Conservation (phyloP, 257 asterid genomes). For the Verbena officinalis region DNA sequence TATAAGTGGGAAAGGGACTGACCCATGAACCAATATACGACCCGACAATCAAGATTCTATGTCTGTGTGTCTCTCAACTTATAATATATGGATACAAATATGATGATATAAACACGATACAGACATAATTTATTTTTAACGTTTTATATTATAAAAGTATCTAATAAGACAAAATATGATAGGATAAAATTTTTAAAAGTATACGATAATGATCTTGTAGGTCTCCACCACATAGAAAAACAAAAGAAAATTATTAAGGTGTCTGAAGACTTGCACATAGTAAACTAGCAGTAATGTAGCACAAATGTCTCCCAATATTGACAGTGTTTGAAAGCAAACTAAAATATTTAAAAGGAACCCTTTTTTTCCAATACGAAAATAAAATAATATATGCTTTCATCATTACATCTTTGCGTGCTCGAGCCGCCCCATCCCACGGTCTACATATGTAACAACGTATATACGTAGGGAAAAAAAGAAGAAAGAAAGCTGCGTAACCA, state of each 20-base stretch:
- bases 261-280: background rate
- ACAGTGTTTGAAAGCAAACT: constrained; percentile 31
- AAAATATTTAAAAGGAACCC: constrained; percentile 1
- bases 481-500: too few relatives aligned
- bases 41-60: constrained; percentile 3
- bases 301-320: constrained; percentile 38
- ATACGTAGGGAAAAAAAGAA: too few relatives aligned
- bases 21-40: background rate
- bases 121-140: too few relatives aligned
- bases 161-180: too few relatives aligned
- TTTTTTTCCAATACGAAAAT: background rate
- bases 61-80: too few relatives aligned
- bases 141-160: too few relatives aligned
- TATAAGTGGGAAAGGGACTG: background rate
- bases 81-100: too few relatives aligned
- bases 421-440: constrained; percentile 43
- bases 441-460: constrained; percentile 2
- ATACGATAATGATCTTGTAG: too few relatives aligned
- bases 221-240: background rate
- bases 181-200: too few relatives aligned
- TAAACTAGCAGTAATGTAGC: background rate
- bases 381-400: constrained; percentile 16
- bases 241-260: background rate
- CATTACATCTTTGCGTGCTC: constrained; percentile 44
- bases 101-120: too few relatives aligned